These are phyloP conservation scores for Halenospora varia DNA, from an alignment of 495 filamentous ascomycete genomes.

Conservation along the genomic window DNA sequence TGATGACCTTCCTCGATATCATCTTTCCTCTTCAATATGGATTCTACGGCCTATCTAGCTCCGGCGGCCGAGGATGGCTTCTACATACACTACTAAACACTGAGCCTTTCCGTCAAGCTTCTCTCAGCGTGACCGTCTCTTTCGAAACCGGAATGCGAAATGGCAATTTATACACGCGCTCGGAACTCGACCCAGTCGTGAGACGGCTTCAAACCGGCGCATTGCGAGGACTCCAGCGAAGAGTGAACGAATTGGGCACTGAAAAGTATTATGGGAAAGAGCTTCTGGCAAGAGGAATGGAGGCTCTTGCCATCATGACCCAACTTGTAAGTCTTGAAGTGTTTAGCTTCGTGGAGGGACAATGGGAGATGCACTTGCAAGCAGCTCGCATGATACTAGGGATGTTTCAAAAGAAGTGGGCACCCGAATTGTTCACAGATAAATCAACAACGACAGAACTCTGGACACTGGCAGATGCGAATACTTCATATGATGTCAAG, in stretches of 20 bases:
- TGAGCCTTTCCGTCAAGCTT: conserved; percentile 17
- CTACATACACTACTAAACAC: neutral
- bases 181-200: neutral
- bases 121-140: neutral
- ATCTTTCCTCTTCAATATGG: conserved; percentile 11
- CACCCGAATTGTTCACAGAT: no score
- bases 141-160: neutral
- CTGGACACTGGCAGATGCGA: no score
- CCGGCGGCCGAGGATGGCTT: neutral
- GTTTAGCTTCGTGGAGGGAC: conserved; percentile 1
- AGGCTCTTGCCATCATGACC: conserved; percentile 3
- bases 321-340: conserved; percentile 5
- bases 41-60: neutral
- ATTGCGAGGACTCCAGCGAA: neutral
- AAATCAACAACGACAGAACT: no score
- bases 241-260: neutral
- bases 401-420: conserved; percentile 4
- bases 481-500: neutral
- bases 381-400: conserved; percentile 1
- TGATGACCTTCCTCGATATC: conserved; percentile 2
- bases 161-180: no score
- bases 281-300: neutral
- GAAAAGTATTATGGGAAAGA: neutral
- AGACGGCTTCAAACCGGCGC: neutral
- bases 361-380: conserved; percentile 8